A percentile compares a stretch with the other conserved stretches of the same genome.
Evolutionary conservation across 2,329 filamentous ascomycete species (phyloP).

Genomic region (Ascocoryne sarcoides): DNA sequence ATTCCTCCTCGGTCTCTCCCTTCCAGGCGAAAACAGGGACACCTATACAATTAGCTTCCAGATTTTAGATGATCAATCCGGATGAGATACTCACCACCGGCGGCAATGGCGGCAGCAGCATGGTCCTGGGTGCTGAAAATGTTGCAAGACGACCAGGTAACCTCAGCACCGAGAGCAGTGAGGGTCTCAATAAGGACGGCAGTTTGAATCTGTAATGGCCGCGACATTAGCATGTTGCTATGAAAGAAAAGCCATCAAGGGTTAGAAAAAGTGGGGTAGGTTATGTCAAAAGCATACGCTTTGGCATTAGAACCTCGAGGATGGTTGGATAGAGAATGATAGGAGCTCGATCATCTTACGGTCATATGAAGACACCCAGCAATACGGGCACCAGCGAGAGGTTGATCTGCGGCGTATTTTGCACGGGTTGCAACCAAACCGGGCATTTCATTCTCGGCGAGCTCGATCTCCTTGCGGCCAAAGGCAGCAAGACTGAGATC

Average conservation of each 20-base stretch:
- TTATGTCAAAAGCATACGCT: too few relatives aligned
- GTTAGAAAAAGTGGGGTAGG: too few relatives aligned
- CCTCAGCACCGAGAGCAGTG: conserved; percentile 86
- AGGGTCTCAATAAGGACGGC: conserved; percentile 99
- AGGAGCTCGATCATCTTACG: too few relatives aligned
- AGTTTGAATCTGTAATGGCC: too few relatives aligned
- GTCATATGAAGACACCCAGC: conserved; percentile 77
- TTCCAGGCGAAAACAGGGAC: conserved; percentile 76
- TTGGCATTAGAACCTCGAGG: too few relatives aligned
- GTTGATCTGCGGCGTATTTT: conserved; percentile 91
- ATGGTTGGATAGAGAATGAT: too few relatives aligned
- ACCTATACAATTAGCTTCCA: conserved; percentile 37
- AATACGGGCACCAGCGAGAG: conserved; percentile 87
- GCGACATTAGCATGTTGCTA: too few relatives aligned
- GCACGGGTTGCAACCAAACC: conserved; percentile 90
- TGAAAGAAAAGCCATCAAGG: too few relatives aligned
- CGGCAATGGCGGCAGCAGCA: conserved; percentile 88
- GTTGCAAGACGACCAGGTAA: conserved; percentile 99
- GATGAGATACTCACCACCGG: conserved; percentile 30
- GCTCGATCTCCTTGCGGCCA: conserved; percentile 97
- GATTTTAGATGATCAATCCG: background rate
- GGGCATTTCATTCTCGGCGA: conserved; percentile 95
- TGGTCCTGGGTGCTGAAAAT: conserved; percentile 85
- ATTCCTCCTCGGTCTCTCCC: conserved; percentile 96
- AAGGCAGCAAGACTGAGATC: conserved; percentile 97